phyloP scores from a whole-genome alignment of 345 rosid species.

The Psidium friedrichsthalianum region DNA sequence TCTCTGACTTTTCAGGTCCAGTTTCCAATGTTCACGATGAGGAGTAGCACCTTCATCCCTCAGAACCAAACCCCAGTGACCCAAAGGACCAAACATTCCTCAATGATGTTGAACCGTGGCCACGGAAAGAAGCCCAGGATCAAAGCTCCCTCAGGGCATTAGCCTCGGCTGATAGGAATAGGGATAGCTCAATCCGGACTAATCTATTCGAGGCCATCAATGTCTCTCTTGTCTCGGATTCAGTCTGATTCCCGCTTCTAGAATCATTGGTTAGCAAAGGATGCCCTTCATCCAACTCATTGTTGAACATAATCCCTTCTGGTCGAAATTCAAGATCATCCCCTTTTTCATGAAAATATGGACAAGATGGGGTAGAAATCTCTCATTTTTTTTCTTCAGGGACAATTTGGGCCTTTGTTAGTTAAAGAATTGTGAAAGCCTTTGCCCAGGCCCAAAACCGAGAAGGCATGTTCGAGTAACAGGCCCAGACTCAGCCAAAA shows the following conservation, averaged over 20 bases:
- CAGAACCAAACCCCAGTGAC: background rate
- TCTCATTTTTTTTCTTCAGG: background rate
- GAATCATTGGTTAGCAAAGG: background rate
- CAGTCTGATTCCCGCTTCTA: no score
- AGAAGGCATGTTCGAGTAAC: no score
- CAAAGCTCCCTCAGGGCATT: background rate
- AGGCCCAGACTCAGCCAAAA: background rate
- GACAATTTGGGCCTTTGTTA: background rate
- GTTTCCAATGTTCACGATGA: background rate
- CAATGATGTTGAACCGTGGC: background rate
- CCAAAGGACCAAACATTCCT: background rate
- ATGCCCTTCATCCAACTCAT: background rate
- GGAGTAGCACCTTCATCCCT: background rate
- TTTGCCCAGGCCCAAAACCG: no score
- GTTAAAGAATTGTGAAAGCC: background rate
- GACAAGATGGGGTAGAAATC: background rate
- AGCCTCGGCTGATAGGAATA: no score
- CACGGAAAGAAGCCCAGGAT: background rate
- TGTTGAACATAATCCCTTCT: background rate
- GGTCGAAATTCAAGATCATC: background rate
- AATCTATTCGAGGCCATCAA: no score
- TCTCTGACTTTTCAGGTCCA: background rate
- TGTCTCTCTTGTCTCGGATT: no score
- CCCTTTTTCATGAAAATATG: background rate
- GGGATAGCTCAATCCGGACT: no score